Base-by-base conservation (phyloP, 179 eudicot species). In the Heliamphora pulchella region DNA sequence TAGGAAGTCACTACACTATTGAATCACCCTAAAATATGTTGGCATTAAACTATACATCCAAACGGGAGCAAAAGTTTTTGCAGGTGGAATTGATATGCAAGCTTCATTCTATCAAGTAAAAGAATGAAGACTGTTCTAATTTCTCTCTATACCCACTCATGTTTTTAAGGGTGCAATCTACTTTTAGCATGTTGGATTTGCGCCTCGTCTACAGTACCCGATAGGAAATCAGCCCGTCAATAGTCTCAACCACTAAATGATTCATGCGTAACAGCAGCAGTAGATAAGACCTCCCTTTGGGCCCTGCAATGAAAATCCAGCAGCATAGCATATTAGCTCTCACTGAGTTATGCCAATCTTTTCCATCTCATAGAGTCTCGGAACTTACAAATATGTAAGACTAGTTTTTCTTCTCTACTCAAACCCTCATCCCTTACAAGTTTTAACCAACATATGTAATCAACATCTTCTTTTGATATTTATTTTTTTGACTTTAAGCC, bases 231-330 rank as follows among this genome's bases (percentile, higher is more conserved):
- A 80, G 80, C 51, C 98, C 98, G 22, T 87, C 87, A 31, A 78
- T 84, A 18, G 97, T 93, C 88, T 93, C 92, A 65, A 95, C 91
- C 44, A 85, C 82, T 74, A 93, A 75, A n/a, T 85, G 78, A 77
- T 93, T 95, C 97, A 91, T 81, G 76, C 91, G 91, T 64, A 93
- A 84, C 9, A 95, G 96, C 84, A 92, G 59, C 82, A 95, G 76
- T 22, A 95, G 80, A 70, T 90, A 92, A 7, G 97, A 92, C 84
- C 96, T 88, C 67, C 85, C 94, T 82, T 91, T 95, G 46, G 85
- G 80, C 76, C 98, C 98, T 95, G 91, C 90, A 89, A 77, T 57
- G 43, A 81, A 58, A 81, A 77, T 68, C 64, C 44, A 82, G 62
- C 74, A 71, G 43, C 69, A 61, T 2, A 0, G 20, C 57, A 10